Evolutionary conservation across 306 rosid species (phyloP).

Genomic region (Prunus padus): DNA sequence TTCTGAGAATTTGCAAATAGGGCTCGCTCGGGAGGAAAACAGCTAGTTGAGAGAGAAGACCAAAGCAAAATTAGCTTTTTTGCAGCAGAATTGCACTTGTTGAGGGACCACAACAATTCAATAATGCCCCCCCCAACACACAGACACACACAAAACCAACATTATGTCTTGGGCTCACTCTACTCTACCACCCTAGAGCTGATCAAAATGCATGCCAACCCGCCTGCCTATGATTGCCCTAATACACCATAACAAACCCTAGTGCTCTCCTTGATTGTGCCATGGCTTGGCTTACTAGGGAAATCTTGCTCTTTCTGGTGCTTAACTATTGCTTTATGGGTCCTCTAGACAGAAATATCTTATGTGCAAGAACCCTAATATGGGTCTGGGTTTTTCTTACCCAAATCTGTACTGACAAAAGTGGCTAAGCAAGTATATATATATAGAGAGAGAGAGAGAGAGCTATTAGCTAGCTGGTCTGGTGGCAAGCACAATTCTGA

Average conservation of each 20-base stretch:
- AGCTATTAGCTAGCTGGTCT: not conserved
- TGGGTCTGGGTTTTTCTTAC: not conserved
- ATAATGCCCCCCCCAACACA: not conserved
- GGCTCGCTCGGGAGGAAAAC: not conserved
- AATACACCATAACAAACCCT: conserved; percentile 4
- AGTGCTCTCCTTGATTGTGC: not conserved
- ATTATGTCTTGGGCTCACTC: not conserved
- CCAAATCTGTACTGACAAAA: not conserved
- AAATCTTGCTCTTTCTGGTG: not conserved
- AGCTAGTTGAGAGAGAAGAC: not conserved
- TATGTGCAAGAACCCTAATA: too few relatives aligned
- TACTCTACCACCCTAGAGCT: not conserved
- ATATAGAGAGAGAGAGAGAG: too few relatives aligned
- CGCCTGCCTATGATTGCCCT: not conserved
- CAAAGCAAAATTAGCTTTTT: not conserved
- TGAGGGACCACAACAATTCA: not conserved
- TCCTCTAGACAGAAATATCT: not conserved
- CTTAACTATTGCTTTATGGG: not conserved
- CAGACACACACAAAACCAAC: not conserved
- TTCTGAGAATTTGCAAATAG: conserved; percentile 21
- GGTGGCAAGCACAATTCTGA: not conserved
- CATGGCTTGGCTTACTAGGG: not conserved
- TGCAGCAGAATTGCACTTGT: not conserved
- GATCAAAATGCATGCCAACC: conserved; percentile 5
- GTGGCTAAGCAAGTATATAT: too few relatives aligned